Evolutionary conservation across 768 basidiomycete genomes (phyloP).

Genomic region (Boletus tomentosulus): DNA sequence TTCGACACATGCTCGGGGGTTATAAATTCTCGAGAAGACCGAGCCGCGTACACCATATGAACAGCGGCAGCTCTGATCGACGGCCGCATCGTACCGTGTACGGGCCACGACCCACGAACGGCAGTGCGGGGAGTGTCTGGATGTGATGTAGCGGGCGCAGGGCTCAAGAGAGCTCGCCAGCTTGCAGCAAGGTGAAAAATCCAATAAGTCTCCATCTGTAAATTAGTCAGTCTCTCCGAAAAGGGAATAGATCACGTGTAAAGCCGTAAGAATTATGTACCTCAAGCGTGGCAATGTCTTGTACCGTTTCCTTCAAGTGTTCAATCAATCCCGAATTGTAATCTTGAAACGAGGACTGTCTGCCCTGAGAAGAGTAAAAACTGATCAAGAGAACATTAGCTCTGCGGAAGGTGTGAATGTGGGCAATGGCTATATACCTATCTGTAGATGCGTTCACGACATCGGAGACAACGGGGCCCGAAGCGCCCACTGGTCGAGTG

Average conservation of each 20-base stretch:
- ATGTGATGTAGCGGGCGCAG: constrained; percentile 8
- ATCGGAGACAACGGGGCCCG: constrained; percentile 36
- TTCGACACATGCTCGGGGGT: constrained; percentile 58
- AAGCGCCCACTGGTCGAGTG: constrained; percentile 40
- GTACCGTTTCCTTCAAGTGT: constrained; percentile 44
- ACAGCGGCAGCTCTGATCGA: constrained; percentile 71
- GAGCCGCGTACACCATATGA: constrained; percentile 81
- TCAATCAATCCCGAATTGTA: constrained; percentile 63
- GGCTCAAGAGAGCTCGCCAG: constrained; percentile 43
- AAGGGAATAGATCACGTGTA: background rate
- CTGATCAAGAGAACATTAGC: constrained; percentile 33
- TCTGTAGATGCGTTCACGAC: constrained; percentile 77
- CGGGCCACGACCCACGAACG: background rate
- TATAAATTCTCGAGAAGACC: constrained; percentile 70
- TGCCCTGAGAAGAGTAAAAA: constrained; percentile 85
- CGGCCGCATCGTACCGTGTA: constrained; percentile 14
- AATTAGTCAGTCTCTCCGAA: background rate
- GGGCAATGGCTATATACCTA: constrained; percentile 43
- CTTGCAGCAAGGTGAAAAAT: constrained; percentile 73
- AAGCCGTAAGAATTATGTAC: constrained; percentile 31
- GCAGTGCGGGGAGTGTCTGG: constrained; percentile 6
- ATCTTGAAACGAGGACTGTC: constrained; percentile 78
- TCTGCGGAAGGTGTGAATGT: background rate
- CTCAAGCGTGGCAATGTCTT: constrained; percentile 65
- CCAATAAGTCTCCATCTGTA: constrained; percentile 84